Conservation (phyloP, 2,329 filamentous ascomycete genomes). For the Fulvia fulva region DNA sequence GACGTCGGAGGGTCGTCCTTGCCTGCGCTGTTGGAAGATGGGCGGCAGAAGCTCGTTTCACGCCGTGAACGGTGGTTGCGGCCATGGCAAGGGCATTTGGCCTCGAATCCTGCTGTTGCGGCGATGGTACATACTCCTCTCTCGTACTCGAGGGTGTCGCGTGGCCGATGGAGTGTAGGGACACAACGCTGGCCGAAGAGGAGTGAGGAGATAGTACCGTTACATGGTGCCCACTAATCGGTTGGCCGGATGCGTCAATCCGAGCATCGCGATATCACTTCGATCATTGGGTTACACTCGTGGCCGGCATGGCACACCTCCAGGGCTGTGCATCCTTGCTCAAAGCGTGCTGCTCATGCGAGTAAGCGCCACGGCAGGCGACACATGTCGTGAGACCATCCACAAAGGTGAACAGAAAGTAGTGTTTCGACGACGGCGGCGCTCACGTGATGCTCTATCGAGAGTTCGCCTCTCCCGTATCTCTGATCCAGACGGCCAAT, state of each 20-base stretch:
- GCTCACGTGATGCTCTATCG: not conserved
- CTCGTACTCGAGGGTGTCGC: conserved; percentile 5
- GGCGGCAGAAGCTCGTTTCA: not conserved
- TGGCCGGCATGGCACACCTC: not conserved
- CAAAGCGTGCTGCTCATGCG: conserved; percentile 3
- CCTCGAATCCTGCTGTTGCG: not conserved
- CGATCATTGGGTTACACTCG: conserved; percentile 1
- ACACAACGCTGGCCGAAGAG: not conserved
- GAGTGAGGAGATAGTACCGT: not conserved
- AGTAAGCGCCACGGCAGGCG: not conserved
- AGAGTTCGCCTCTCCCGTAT: not conserved
- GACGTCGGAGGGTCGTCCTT: conserved; percentile 1
- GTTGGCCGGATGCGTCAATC: not conserved
- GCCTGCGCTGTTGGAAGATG: not conserved
- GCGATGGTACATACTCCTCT: conserved; percentile 10
- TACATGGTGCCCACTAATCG: not conserved
- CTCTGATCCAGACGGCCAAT: not conserved
- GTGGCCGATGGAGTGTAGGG: not conserved
- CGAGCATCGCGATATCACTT: not conserved
- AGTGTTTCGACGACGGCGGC: not conserved
- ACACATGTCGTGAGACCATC: not conserved
- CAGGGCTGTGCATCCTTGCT: not conserved
- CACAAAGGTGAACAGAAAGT: not conserved
- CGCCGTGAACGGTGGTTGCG: not conserved
- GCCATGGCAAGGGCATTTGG: not conserved